Percentiles rank a stretch among this genome's conserved stretches.
Conservation (phyloP, 1,139 yeast genomes). For the Pichia kudriavzevii region DNA sequence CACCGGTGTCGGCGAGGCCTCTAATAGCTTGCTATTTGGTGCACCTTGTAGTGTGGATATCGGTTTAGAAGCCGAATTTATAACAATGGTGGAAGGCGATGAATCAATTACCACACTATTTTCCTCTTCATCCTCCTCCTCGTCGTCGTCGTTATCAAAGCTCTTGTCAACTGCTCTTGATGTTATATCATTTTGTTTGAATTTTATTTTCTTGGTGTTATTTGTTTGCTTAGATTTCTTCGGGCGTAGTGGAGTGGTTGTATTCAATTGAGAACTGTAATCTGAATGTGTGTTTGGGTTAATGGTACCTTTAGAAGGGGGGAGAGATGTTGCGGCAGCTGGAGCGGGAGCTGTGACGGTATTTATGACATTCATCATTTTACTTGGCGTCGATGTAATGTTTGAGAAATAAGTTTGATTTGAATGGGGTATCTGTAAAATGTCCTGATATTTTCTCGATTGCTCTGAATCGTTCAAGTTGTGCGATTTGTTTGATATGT, state of each 20-base stretch:
- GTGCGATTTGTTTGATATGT: too few species aligned
- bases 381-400: constrained; percentile 5
- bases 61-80: constrained; percentile 12
- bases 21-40: constrained; percentile 3
- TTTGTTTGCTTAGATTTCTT: not conserved
- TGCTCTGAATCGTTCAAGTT: not conserved
- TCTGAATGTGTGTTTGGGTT: too few species aligned
- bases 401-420: not conserved
- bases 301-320: too few species aligned
- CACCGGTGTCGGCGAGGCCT: constrained; percentile 15
- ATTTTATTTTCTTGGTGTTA: not conserved
- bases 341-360: too few species aligned
- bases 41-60: not conserved
- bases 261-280: too few species aligned
- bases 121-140: not conserved
- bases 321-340: too few species aligned
- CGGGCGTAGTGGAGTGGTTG: too few species aligned
- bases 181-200: not conserved
- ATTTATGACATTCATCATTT: too few species aligned
- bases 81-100: constrained; percentile 16
- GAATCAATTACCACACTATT: constrained; percentile 9
- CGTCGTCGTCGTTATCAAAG: not conserved
- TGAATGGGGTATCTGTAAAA: not conserved
- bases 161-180: not conserved
- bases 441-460: constrained; percentile 3